These are phyloP conservation scores for Botryotinia calthae DNA, from an alignment of 2,329 filamentous ascomycete species.

Conservation along the genomic window DNA sequence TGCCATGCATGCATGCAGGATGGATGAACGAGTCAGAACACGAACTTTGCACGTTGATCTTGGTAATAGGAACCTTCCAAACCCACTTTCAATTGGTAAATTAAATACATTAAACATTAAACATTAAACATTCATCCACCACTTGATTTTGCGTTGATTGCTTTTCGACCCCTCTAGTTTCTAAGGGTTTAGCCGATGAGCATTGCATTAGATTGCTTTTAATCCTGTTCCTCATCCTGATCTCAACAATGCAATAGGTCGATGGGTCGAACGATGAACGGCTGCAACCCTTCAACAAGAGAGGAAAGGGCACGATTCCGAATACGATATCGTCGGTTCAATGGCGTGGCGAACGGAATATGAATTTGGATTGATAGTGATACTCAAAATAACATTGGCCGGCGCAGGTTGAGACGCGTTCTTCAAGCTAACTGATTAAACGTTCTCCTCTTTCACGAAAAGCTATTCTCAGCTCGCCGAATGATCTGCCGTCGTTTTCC, in stretches of 20 bases:
- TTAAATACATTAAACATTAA: not conserved
- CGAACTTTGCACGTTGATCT: slow-evolving; percentile 15
- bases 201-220: not conserved
- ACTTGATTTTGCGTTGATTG: not conserved
- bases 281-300: not conserved
- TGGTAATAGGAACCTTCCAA: slow-evolving; percentile 3
- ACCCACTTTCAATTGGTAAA: not conserved
- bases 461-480: slow-evolving; percentile 4
- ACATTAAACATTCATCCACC: not conserved
- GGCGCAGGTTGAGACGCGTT: not conserved
- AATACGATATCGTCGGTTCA: not conserved
- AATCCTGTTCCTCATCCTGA: not conserved
- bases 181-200: slow-evolving; percentile 11
- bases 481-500: not conserved
- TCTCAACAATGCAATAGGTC: not conserved
- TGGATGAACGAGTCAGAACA: slow-evolving; percentile 17
- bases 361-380: not conserved
- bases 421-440: not conserved
- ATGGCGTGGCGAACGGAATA: not conserved
- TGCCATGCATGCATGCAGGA: not conserved
- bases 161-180: slow-evolving; percentile 7
- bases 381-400: slow-evolving; percentile 4
- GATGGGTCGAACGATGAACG: not conserved
- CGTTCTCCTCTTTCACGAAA: slow-evolving; percentile 4
- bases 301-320: not conserved